Base-by-base conservation (phyloP, 2,329 filamentous ascomycete genomes). In the Hypoxylon sp. region DNA sequence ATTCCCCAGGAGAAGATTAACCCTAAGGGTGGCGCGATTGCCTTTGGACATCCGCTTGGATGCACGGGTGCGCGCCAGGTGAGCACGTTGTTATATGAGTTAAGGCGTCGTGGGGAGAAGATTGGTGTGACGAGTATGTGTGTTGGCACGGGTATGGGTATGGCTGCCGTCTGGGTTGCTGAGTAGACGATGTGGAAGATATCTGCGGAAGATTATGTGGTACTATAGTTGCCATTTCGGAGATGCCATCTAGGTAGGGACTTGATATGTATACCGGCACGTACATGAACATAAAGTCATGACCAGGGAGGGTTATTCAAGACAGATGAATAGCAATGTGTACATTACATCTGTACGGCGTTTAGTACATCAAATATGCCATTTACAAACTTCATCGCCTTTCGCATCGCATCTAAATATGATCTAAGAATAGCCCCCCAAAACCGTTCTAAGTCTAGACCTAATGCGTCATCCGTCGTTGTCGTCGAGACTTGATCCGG, bases 121-220 rank as follows among this genome's bases (percentile, higher is more conserved):
- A 83, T 98, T 67, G 96, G 96, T 54, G 89, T 97, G 43, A 97
- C 93, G 29, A 95, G 91, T 79, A 98, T 98, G 96, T 99, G 96
- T 78, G 83, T 98, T 52, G 96, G 95, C 54, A 98, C 95, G 2
- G 95, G 94, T 56, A 98, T 98, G 96, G 95, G 95, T 55, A 97
- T 97, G 93, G 94, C 94, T 61, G 93, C 94, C 65, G 91, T 97
- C 64, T 97, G 94, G 94, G 94, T 97, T 71, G 92, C 93, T 2
- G 94, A 97, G 84, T 97, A 93, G 77, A 76, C 47, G 51, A 21
- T 14, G 16, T 11, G 11, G 34, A 29, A 25, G n/a, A 12, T 16
- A 29, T 32, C 12, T 45, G 27, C n/a, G 21, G 14, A 19, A n/a
- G 5, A 1, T 16, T 27, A 23, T 27, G 34, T n/a, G 41, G 37